Base-by-base conservation (phyloP, 495 filamentous ascomycete genomes). In the Friedmanniomyces simplex region DNA sequence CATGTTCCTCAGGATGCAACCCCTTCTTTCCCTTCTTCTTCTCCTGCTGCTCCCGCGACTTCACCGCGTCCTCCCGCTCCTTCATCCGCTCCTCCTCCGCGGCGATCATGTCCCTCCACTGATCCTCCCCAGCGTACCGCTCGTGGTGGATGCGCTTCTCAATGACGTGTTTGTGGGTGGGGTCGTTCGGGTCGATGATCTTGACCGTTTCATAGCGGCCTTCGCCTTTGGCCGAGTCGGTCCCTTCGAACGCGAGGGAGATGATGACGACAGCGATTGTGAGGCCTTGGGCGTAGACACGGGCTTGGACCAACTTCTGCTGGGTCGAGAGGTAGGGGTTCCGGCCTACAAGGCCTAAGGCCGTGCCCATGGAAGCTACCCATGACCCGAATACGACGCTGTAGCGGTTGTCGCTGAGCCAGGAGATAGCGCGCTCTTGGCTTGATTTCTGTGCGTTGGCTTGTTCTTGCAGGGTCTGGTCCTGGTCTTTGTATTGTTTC, bases 291-390 rank as follows among this genome's bases (percentile, higher is more conserved):
- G 93, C 93, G 73, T 97, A 97, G 59, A 98, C 85, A 77, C 93
- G 83, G 11, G 94, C 94, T 77, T 98, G 93, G 20, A 98, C 93
- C 25, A 98, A 75, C 77, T 98, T 98, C 80, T 98, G 93, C 62
- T 76, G 70, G 0, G 78, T 80, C 20, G 76, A 81, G 7, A 97
- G 71, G 71, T 87, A 89, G 49, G 79, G 81, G 71, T 88, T 91
- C 58, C 88, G 78, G 52, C 84, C 79, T 42, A 96, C 91, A 11
- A 95, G 64, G 41, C 74, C 84, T 26, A 96, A 77, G 0, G 88
- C 82, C 28, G 85, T 68, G 22, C 79, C 82, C 85, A 98, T 95
- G 42, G 81, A 81, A 14, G 86, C 83, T 13, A 91, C 71, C 93
- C 93, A 98, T 24, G 82, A 85, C 1, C 76, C 80, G 54, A 86